Percentiles rank a stretch among this genome's conserved stretches.
Conservation (phyloP, 805 yeast species). For the Pichia nanzhaoensis region DNA sequence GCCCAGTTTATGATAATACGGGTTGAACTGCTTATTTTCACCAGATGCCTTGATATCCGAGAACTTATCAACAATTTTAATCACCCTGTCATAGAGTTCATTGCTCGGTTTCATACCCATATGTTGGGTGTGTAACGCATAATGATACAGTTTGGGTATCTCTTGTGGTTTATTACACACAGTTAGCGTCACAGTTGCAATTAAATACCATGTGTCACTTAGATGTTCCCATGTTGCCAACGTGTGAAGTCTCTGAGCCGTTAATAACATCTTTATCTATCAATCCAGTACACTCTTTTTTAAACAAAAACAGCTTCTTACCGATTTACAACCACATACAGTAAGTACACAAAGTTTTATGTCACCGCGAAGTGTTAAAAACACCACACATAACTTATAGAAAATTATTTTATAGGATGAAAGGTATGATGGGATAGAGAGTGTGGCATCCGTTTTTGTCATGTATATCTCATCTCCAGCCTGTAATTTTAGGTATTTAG, state of each 20-base stretch:
- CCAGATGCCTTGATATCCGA: slow-evolving; percentile 18
- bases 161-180: slow-evolving; percentile 81
- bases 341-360: no score
- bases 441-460: no score
- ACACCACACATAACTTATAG: no score
- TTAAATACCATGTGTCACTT: slow-evolving; percentile 59
- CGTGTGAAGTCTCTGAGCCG: slow-evolving; percentile 47
- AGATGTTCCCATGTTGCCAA: slow-evolving; percentile 52
- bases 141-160: slow-evolving; percentile 66
- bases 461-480: no score
- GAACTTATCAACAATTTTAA: slow-evolving; percentile 23
- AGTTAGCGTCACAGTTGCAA: slow-evolving; percentile 76
- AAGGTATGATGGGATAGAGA: no score
- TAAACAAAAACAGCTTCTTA: background rate
- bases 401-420: no score
- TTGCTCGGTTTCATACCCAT: slow-evolving; percentile 12
- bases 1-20: slow-evolving; percentile 10
- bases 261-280: slow-evolving; percentile 28
- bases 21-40: slow-evolving; percentile 12
- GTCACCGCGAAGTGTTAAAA: no score
- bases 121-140: slow-evolving; percentile 40
- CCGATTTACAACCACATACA: no score
- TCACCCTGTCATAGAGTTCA: slow-evolving; percentile 16
- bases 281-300: background rate
- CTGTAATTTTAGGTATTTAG: no score